Evolutionary conservation across 345 rosid genomes (phyloP).

Genomic region (Ceriops tagal): DNA sequence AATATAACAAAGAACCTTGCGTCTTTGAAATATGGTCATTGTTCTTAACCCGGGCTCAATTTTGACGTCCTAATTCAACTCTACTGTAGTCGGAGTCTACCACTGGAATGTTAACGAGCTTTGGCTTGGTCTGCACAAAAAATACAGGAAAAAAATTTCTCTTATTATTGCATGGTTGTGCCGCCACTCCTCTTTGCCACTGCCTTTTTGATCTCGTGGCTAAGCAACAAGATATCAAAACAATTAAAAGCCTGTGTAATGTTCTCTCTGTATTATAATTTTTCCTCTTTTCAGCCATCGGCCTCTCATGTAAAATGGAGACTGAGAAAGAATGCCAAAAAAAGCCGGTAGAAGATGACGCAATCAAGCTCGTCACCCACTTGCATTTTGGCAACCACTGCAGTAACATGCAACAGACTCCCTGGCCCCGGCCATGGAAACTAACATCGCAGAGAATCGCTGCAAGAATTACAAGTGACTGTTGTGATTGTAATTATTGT

Average conservation of each 20-base stretch:
- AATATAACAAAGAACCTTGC: too few species aligned
- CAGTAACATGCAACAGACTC: background rate
- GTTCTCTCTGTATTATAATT: background rate
- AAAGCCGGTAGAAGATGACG: conserved; percentile 32
- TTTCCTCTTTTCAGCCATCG: background rate
- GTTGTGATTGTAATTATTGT: background rate
- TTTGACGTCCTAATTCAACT: too few species aligned
- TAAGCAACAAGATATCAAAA: conserved; percentile 4
- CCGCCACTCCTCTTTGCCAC: background rate
- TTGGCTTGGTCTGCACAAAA: too few species aligned
- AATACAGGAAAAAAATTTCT: too few species aligned
- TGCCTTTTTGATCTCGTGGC: background rate
- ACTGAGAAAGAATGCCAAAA: background rate
- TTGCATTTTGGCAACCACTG: background rate
- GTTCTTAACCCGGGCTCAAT: too few species aligned
- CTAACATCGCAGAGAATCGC: background rate
- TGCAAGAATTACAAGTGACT: background rate
- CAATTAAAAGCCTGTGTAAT: background rate
- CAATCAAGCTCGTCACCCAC: conserved; percentile 34
- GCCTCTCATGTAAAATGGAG: background rate
- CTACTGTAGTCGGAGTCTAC: too few species aligned
- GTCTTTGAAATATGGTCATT: too few species aligned
- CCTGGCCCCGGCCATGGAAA: background rate
- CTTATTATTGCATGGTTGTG: background rate
- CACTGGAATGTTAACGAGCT: too few species aligned